Evolutionary conservation across 495 filamentous ascomycete genomes (phyloP).

Genomic region (Evernia prunastri): DNA sequence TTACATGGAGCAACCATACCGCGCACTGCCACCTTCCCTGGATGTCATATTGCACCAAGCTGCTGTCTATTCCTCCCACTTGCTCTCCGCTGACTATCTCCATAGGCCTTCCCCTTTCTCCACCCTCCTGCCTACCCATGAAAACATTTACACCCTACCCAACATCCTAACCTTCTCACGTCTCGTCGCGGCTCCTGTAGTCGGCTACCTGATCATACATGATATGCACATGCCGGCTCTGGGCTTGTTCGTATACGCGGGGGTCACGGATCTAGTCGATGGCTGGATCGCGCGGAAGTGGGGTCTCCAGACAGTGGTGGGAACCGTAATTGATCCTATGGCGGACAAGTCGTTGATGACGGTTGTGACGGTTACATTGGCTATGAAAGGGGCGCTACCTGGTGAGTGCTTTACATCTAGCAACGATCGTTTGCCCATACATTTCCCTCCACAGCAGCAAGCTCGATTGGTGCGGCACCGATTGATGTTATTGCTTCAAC

Average conservation of each 20-base stretch:
- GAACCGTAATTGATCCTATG: slow-evolving; percentile 95
- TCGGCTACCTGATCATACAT: slow-evolving; percentile 85
- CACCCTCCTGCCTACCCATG: slow-evolving; percentile 52
- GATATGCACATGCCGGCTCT: slow-evolving; percentile 70
- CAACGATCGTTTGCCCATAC: not conserved
- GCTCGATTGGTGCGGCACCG: not conserved
- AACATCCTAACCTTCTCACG: slow-evolving; percentile 88
- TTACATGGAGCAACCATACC: not conserved
- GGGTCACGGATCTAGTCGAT: slow-evolving; percentile 84
- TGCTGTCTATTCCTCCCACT: not conserved
- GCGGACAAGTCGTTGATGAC: slow-evolving; percentile 96
- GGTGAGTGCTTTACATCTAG: slow-evolving; percentile 41
- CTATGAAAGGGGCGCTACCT: slow-evolving; percentile 72
- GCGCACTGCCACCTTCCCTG: not conserved
- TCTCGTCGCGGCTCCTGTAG: slow-evolving; percentile 71
- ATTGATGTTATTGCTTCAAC: not conserved
- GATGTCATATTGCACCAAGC: not conserved
- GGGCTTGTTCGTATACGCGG: slow-evolving; percentile 84
- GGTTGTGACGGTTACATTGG: slow-evolving; percentile 73
- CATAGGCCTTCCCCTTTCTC: slow-evolving; percentile 34
- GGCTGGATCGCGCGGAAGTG: slow-evolving; percentile 85
- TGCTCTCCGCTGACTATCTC: not conserved
- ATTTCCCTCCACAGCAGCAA: too few species aligned
- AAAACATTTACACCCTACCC: slow-evolving; percentile 94
- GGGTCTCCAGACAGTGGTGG: slow-evolving; percentile 86